Percentiles rank a stretch among this genome's conserved stretches.
These are phyloP conservation scores for Nakazawaea sp. DNA, from an alignment of 805 yeast genomes.

Conservation along the genomic window DNA sequence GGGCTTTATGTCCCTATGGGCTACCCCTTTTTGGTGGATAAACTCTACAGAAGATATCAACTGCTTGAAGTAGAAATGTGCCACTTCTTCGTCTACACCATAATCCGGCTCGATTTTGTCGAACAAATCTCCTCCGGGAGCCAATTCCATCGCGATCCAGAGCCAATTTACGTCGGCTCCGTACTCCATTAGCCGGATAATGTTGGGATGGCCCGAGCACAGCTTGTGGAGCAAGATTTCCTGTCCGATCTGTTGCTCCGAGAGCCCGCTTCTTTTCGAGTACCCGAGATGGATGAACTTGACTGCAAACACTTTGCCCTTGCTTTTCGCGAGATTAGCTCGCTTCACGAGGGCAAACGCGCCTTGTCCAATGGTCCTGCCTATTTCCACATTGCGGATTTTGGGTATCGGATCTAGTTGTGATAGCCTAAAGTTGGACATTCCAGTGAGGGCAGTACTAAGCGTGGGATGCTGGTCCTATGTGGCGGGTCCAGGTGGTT, in stretches of 20 bases:
- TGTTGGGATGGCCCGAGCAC: constrained; percentile 53
- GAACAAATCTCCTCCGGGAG: constrained; percentile 70
- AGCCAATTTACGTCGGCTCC: constrained; percentile 51
- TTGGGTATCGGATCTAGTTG: constrained; percentile 42
- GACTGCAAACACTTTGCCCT: constrained; percentile 42
- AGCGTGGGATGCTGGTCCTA: no score
- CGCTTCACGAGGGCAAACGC: constrained; percentile 58
- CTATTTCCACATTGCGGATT: constrained; percentile 38
- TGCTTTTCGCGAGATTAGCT: constrained; percentile 32
- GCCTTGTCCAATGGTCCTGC: constrained; percentile 58
- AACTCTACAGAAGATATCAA: constrained; percentile 53
- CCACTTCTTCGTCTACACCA: constrained; percentile 60
- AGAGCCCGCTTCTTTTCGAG: constrained; percentile 24
- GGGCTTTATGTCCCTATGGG: constrained; percentile 65
- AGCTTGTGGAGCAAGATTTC: constrained; percentile 56
- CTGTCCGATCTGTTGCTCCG: constrained; percentile 30
- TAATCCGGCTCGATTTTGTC: constrained; percentile 74
- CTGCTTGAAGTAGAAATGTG: constrained; percentile 65
- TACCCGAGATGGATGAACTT: constrained; percentile 42
- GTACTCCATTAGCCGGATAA: constrained; percentile 46
- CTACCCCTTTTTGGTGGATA: constrained; percentile 57
- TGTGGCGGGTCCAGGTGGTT: no score
- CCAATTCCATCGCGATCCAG: constrained; percentile 63
- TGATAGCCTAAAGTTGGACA: constrained; percentile 28
- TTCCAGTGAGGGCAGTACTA: not conserved